These are phyloP conservation scores for Penicillium occitanis DNA, from an alignment of 2,329 filamentous ascomycete species.

Conservation along the genomic window DNA sequence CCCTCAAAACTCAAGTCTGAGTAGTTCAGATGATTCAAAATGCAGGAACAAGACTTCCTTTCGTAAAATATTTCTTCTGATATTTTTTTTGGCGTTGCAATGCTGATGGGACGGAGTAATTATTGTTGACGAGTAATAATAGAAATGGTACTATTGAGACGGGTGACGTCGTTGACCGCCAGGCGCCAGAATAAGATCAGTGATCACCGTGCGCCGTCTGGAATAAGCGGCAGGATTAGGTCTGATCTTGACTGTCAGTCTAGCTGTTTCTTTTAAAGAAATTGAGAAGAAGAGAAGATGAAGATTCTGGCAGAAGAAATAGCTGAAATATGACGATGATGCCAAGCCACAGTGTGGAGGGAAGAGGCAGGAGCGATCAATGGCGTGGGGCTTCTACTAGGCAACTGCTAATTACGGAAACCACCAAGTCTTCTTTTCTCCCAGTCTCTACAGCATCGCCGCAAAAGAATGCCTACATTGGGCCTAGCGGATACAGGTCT, in stretches of 20 bases:
- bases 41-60: neutral
- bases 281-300: neutral
- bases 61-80: neutral
- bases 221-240: neutral
- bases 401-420: neutral
- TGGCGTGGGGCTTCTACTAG: neutral
- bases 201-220: neutral
- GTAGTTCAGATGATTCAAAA: neutral
- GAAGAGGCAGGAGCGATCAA: neutral
- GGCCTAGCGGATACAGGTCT: neutral
- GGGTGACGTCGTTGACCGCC: constrained; percentile 11
- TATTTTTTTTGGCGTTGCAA: neutral
- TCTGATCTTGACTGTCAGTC: neutral
- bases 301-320: neutral
- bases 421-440: neutral
- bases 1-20: neutral
- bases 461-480: neutral
- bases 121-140: constrained; percentile 7
- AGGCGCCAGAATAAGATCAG: neutral
- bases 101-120: neutral
- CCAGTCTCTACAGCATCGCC: neutral
- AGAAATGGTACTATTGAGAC: neutral
- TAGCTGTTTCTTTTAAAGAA: neutral
- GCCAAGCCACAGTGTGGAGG: neutral
- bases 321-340: neutral